These are phyloP conservation scores for Aphanomyces cochlioides DNA, from an alignment of 352 stramenopile species.

Conservation along the genomic window DNA sequence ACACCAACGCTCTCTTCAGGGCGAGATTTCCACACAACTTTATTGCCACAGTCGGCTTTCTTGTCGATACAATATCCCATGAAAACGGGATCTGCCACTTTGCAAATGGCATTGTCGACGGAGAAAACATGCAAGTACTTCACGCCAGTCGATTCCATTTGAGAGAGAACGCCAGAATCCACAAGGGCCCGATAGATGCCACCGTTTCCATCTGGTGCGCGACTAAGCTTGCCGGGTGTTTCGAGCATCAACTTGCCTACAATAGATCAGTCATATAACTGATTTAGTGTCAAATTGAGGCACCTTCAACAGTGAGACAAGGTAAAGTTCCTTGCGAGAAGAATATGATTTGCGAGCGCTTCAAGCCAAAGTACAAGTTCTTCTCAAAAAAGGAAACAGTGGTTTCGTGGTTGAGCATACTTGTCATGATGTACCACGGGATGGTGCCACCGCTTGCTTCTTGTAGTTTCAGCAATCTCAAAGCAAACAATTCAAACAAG, in stretches of 20 bases:
- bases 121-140: slow-evolving; percentile 96
- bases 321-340: slow-evolving; percentile 97
- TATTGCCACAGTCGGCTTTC: slow-evolving; percentile 94
- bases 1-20: slow-evolving; percentile 93
- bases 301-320: slow-evolving; percentile 82
- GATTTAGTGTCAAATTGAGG: background rate
- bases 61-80: slow-evolving; percentile 94
- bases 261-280: background rate
- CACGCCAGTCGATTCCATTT: slow-evolving; percentile 84
- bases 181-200: slow-evolving; percentile 93
- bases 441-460: slow-evolving; percentile 38
- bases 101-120: slow-evolving; percentile 97
- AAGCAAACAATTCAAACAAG: slow-evolving; percentile 93
- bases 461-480: slow-evolving; percentile 84
- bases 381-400: slow-evolving; percentile 89
- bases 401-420: slow-evolving; percentile 92
- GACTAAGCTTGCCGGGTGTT: slow-evolving; percentile 64
- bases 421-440: slow-evolving; percentile 97
- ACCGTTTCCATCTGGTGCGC: slow-evolving; percentile 97
- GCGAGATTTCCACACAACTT: slow-evolving; percentile 93
- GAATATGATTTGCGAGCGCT: slow-evolving; percentile 87
- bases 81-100: slow-evolving; percentile 94
- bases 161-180: slow-evolving; percentile 75
- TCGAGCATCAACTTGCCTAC: slow-evolving; percentile 95
- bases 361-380: slow-evolving; percentile 90